phyloP scores from a whole-genome alignment of 2,329 filamentous ascomycete genomes.

The Colletotrichum ledebouriae region DNA sequence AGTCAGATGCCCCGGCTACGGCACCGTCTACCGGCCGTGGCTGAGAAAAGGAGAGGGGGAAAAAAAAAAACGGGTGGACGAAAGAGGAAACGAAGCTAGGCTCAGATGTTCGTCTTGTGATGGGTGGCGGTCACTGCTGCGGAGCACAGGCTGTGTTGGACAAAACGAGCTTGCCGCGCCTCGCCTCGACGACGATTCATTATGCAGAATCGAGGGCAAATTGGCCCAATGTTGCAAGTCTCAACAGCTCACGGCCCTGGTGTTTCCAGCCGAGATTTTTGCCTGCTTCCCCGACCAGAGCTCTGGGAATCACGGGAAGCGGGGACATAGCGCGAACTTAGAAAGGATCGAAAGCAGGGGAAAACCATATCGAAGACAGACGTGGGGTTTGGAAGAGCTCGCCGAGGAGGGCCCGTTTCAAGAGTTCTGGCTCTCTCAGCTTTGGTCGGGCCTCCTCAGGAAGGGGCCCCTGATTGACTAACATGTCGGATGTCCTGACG shows the following conservation, averaged over 20 bases:
- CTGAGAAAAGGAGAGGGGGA: background rate
- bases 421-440: conserved; percentile 1
- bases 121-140: conserved; percentile 9
- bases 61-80: too few relatives aligned
- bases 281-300: conserved; percentile 12
- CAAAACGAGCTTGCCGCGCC: background rate
- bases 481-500: conserved; percentile 28
- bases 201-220: conserved; percentile 14
- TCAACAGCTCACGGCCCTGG: conserved; percentile 6
- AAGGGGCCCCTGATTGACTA: background rate
- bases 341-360: conserved; percentile 10
- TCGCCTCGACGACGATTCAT: conserved; percentile 14
- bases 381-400: conserved; percentile 27
- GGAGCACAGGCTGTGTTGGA: conserved; percentile 1
- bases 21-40: conserved; percentile 22
- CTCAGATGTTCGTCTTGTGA: conserved; percentile 31
- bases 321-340: conserved; percentile 6
- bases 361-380: conserved; percentile 7
- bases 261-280: conserved; percentile 6
- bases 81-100: background rate
- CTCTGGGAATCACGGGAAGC: conserved; percentile 6
- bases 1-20: conserved; percentile 19
- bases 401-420: conserved; percentile 17
- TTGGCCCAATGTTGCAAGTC: background rate
- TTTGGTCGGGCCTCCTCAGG: background rate